Evolutionary conservation across 192 early-diverging fungal genomes (phyloP).

Genomic region (Podila minutissima): DNA sequence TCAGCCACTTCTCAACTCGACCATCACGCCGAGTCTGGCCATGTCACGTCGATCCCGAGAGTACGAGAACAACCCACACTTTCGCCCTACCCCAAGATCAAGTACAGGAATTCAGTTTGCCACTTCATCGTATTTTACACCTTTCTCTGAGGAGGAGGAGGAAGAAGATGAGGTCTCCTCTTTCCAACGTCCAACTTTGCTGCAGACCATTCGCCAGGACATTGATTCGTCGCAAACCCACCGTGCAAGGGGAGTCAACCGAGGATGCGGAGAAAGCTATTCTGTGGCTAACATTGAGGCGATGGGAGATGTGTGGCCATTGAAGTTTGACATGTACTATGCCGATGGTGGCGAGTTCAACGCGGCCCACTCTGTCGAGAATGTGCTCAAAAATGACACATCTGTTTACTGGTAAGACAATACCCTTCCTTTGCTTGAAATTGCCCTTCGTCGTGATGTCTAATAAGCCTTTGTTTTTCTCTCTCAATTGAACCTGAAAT

Average conservation of each 20-base stretch:
- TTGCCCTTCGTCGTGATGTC: neutral
- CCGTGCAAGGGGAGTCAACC: neutral
- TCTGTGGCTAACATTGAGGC: slow-evolving; percentile 2
- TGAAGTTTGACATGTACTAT: slow-evolving; percentile 46
- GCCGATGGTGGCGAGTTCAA: slow-evolving; percentile 50
- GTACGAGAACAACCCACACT: slow-evolving; percentile 42
- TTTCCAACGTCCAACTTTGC: neutral
- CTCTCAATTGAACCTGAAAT: neutral
- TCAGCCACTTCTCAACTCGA: slow-evolving; percentile 14
- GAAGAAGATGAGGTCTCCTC: neutral
- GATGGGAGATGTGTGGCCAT: slow-evolving; percentile 31
- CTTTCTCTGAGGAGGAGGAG: neutral
- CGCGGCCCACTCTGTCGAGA: slow-evolving; percentile 53
- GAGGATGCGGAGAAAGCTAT: slow-evolving; percentile 13
- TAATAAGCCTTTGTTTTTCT: neutral
- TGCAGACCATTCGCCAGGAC: neutral
- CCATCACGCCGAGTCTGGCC: slow-evolving; percentile 6
- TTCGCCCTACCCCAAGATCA: neutral
- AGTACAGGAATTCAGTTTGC: neutral
- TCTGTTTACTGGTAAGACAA: slow-evolving; percentile 56
- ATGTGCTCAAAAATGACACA: slow-evolving; percentile 56
- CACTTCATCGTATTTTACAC: neutral
- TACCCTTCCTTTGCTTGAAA: neutral
- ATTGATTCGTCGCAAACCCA: neutral
- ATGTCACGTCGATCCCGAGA: slow-evolving; percentile 8